Evolutionary conservation across 805 yeast genomes (phyloP).

Genomic region (Candida pseudoglaebosa): DNA sequence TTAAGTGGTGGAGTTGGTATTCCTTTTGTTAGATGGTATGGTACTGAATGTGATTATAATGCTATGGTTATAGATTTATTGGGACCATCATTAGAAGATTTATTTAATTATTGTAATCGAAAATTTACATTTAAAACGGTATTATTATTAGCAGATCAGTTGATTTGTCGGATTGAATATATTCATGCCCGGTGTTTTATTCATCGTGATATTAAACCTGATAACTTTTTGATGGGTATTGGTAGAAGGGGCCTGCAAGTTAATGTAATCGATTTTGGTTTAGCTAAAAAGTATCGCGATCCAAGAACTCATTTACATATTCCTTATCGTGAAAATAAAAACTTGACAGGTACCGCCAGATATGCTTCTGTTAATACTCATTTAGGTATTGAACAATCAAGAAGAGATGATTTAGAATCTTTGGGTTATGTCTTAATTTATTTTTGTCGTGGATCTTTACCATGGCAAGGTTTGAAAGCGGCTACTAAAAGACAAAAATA

Average conservation of each 20-base stretch:
- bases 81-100: conserved; percentile 93
- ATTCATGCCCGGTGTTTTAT: conserved; percentile 92
- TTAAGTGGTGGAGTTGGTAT: conserved; percentile 96
- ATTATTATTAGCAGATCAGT: conserved; percentile 86
- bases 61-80: conserved; percentile 95
- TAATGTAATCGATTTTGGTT: conserved; percentile 89
- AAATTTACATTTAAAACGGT: conserved; percentile 93
- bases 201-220: conserved; percentile 82
- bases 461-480: conserved; percentile 98
- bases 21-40: conserved; percentile 93
- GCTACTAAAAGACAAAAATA: conserved; percentile 96
- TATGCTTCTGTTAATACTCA: conserved; percentile 95
- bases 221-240: conserved; percentile 81
- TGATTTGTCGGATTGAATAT: conserved; percentile 89
- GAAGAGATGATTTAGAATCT: conserved; percentile 95
- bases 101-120: conserved; percentile 93
- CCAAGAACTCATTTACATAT: conserved; percentile 92
- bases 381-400: conserved; percentile 92
- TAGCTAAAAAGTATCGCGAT: conserved; percentile 91
- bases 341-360: conserved; percentile 95
- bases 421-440: conserved; percentile 92
- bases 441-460: conserved; percentile 92
- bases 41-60: conserved; percentile 92
- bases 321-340: conserved; percentile 94
- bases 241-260: conserved; percentile 95